Evolutionary conservation across 2,329 filamentous ascomycete genomes (phyloP), one percentile per base, ranked within the genome.

Genomic region (Rutstroemia sp.): DNA sequence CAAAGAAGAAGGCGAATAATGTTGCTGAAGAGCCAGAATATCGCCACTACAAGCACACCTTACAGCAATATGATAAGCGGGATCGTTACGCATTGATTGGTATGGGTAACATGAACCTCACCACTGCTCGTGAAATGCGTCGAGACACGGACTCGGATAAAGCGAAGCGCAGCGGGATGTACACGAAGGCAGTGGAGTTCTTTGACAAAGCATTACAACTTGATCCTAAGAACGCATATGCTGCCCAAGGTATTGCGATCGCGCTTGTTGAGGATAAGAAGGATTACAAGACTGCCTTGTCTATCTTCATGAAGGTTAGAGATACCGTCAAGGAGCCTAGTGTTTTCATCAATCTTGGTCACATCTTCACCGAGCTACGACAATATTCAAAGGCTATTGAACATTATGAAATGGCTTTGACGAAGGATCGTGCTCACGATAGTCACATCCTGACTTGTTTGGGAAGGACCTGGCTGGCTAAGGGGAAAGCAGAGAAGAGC

Each of bases 171-270:
- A 88, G 86, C 57, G 88, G 87, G 64, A 87, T 85, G 60, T 99
- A 97, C 69, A 84, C 86, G 69, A 91, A 92, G 63, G 92, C 94
- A 0, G 92, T 97, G 10, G 95, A 99, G 70, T 99, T 99, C 73
- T 99, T 96, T 66, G 94, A 97, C 70, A 99, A 99, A 74, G 92
- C 92, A 4, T 77, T 99, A 21, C 90, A 95, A 61, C 77, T 99
- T n/a, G 94, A 99, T 67, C 85, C 91, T 0, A 91, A 87, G 74
- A 99, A 97, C 65, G 92, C 94, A 0, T 96, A 95, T 70, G 95
- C 95, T 7, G 94, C 94, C 2, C 94, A 99, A 70, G 94, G 95
- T 59, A 85, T 99, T 62, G 94, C 90, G 14, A 97, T 99, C 68
- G 92, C 92, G 8, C 77, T 99, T 27, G 86, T 94, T 0, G 94